Evolutionary conservation across 2,329 filamentous ascomycete species (phyloP), one percentile per base, ranked within the genome.

Genomic region (Pyrenochaeta sp.): DNA sequence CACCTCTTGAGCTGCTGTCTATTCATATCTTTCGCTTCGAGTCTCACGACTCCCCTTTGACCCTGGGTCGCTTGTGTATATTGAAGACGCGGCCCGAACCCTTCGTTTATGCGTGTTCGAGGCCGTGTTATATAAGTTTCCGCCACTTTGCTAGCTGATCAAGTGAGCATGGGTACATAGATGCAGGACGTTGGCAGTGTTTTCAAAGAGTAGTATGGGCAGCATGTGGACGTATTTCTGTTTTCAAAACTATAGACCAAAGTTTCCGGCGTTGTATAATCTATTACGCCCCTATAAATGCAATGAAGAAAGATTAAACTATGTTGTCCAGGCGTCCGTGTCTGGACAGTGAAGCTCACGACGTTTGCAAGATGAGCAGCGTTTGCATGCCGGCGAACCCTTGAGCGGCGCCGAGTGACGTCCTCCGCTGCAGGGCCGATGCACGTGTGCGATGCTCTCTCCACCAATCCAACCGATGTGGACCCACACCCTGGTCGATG

Each of bases 1-100:
- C 54, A 56, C 57, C 54, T 62, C 51, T 55, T 45, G 55, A 59
- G 54, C 54, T 54, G 45, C 64, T 63, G 59, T 55, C 59, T 52
- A 48, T 64, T 66, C 58, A 45, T 66, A 56, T 40, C 53, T 64
- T 27, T 58, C 55, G 12, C 31, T 54, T 51, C 47, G 49, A 56
- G 54, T 61, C 48, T 14, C 30, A 45, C 29, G 59, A 60, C 66
- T 56, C 56, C 53, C 51, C 66, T 64, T 56, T 58, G 61, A 69
- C 63, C 60, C 53, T 58, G 45, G 63, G 69, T 73, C 69, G 62
- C 68, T 65, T 70, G 67, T 74, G 72, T 66, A 74, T 74, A 74
- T 68, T 71, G 56, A 47, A 61, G 52, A 64, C 56, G 61, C 59
- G 64, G 66, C 65, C 61, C 66, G 58, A 56, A 60, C 53, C 56